Base-by-base conservation (phyloP, 768 basidiomycete species). In the Trametes gibbosa region DNA sequence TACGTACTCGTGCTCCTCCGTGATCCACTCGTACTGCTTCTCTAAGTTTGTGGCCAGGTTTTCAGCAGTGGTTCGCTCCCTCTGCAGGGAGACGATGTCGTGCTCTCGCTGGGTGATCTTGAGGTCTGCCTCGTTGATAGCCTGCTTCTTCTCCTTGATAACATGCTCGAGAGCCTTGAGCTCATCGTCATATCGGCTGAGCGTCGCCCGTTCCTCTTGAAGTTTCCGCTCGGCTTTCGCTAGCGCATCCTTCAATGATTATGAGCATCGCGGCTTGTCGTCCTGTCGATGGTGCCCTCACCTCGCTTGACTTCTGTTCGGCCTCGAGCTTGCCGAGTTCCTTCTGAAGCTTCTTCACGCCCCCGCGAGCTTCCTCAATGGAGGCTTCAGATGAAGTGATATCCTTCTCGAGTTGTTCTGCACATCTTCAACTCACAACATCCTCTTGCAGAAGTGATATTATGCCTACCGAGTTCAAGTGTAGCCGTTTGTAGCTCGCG, bases 131-230 rank as follows among this genome's bases (percentile, higher is more conserved):
- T 94, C 83, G 1, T 78, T 70, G 10, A 90, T 82, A 0, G 81
- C 81, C 50, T 82, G 78, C 74, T 90, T 92, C 76, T 94, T 92
- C 59, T 77, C 82, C 72, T 91, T 92, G 72, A 98, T 88, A 39
- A 83, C 85, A 5, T 79, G 79, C 29, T 95, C 92, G 0, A 98
- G 85, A 32, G 85, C 86, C 58, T 87, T 86, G 60, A 99, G 75
- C 72, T 98, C 95, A 40, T 84, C 82, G 67, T 96, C 94, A 72
- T 95, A 98, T 2, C 90, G 85, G 19, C 84, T 86, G 12, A 98
- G 80, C 7, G 91, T 89, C 5, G 92, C 93, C 21, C 88, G 86
- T 72, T 98, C 97, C 63, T 92, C 88, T 59, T 85, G 79, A 13
- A 98, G 81, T 63, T 84, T 86, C 2, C 75, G 75, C 61, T 92